phyloP scores from a whole-genome alignment of 2,329 filamentous ascomycete species.

The Pseudogymnoascus sp. region DNA sequence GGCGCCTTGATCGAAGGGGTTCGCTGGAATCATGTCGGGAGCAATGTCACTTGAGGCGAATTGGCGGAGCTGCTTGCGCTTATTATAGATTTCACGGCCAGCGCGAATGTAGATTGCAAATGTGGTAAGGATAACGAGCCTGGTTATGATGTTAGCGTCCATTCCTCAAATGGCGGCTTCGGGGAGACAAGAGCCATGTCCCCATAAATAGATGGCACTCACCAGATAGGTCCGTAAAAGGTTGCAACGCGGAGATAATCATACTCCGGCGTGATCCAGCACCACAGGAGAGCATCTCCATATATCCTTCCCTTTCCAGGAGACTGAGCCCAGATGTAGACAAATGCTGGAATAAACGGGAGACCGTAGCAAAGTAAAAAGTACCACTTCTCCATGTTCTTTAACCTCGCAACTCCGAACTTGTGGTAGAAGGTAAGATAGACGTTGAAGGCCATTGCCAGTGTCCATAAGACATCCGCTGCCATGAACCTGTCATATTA shows the following conservation, averaged over 20 bases:
- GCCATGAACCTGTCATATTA: conserved; percentile 59
- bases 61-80: conserved; percentile 53
- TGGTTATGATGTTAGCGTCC: conserved; percentile 26
- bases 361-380: conserved; percentile 64
- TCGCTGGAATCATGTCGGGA: neutral
- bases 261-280: conserved; percentile 64
- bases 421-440: conserved; percentile 74
- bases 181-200: neutral
- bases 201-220: conserved; percentile 20
- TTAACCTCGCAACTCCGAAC: conserved; percentile 58
- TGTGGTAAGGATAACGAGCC: conserved; percentile 54
- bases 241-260: conserved; percentile 65
- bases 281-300: conserved; percentile 72
- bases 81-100: conserved; percentile 61
- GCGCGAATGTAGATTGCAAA: conserved; percentile 59
- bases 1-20: neutral
- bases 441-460: conserved; percentile 79
- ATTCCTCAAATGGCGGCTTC: neutral
- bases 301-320: conserved; percentile 54
- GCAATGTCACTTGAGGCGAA: conserved; percentile 30
- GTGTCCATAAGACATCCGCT: conserved; percentile 68
- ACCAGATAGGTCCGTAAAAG: conserved; percentile 71
- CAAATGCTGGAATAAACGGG: conserved; percentile 61
- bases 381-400: conserved; percentile 64
- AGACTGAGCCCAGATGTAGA: conserved; percentile 58